Evolutionary conservation across 169 alveolate genomes (phyloP).

Genomic region (Plasmodium malariae): DNA sequence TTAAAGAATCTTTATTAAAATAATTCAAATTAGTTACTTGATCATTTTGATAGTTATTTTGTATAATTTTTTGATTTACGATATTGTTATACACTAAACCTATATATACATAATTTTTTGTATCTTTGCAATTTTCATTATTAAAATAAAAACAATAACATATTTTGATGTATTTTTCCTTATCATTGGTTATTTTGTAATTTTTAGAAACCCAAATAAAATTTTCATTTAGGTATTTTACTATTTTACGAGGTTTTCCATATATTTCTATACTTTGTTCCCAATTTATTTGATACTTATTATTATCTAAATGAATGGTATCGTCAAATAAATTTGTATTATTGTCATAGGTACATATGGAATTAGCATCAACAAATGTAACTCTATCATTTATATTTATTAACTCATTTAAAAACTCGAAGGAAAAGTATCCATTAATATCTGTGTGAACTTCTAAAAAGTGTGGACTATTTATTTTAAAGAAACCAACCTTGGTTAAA

Average conservation of each 20-base stretch:
- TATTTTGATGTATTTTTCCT: constrained; percentile 45
- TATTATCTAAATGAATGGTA: constrained; percentile 18
- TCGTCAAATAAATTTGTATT: constrained; percentile 23
- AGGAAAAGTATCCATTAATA: constrained; percentile 45
- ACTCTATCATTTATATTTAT: constrained; percentile 60
- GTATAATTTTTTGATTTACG: neutral
- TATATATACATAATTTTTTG: constrained; percentile 24
- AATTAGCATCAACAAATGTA: constrained; percentile 19
- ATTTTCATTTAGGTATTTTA: constrained; percentile 32
- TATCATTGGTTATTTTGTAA: constrained; percentile 24
- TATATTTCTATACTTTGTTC: constrained; percentile 62
- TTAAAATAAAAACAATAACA: constrained; percentile 59
- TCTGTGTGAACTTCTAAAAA: constrained; percentile 63
- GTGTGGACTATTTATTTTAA: constrained; percentile 30
- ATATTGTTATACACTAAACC: constrained; percentile 46
- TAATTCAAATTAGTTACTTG: constrained; percentile 16
- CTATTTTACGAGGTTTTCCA: constrained; percentile 57
- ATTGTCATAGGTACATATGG: constrained; percentile 13
- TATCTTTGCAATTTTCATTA: constrained; percentile 35
- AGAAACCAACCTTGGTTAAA: constrained; percentile 66
- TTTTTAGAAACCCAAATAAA: constrained; percentile 64
- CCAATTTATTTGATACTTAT: constrained; percentile 4
- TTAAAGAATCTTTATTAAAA: constrained; percentile 42
- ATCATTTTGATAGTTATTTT: neutral
- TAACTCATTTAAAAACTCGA: constrained; percentile 34